Evolutionary conservation across 768 basidiomycete genomes (phyloP).

Genomic region (Zangia roseola): DNA sequence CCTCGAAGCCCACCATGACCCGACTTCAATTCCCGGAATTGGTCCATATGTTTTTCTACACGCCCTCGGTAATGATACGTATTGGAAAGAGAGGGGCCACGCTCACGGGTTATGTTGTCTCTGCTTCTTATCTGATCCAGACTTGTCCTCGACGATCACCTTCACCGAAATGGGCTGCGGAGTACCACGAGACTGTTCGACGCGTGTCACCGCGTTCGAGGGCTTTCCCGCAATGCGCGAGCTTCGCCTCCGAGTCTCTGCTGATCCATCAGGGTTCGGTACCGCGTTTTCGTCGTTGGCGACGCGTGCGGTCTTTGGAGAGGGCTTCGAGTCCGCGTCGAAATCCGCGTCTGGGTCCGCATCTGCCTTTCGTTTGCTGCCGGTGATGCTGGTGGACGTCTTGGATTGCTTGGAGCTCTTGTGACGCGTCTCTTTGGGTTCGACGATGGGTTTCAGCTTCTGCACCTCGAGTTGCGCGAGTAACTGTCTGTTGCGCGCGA

Average conservation of each 20-base stretch:
- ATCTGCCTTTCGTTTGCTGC: conserved; percentile 44
- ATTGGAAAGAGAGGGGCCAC: background rate
- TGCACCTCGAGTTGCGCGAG: conserved; percentile 42
- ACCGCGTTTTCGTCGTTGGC: conserved; percentile 19
- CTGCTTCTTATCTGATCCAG: conserved; percentile 35
- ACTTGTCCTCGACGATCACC: conserved; percentile 31
- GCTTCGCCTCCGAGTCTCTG: conserved; percentile 56
- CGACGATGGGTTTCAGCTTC: conserved; percentile 41
- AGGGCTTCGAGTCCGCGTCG: conserved; percentile 32
- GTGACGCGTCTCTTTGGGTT: conserved; percentile 43
- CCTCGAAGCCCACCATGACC: conserved; percentile 81
- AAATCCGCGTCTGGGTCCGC: conserved; percentile 21
- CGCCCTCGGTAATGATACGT: conserved; percentile 21
- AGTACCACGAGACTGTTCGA: conserved; percentile 33
- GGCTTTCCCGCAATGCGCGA: conserved; percentile 59
- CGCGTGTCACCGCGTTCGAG: conserved; percentile 46
- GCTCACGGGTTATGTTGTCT: conserved; percentile 36
- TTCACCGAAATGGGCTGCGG: conserved; percentile 41
- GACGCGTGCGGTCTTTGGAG: conserved; percentile 17
- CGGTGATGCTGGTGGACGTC: background rate
- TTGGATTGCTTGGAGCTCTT: conserved; percentile 7
- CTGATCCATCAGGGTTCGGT: background rate
- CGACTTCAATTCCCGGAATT: conserved; percentile 78
- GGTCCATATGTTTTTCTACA: conserved; percentile 72
- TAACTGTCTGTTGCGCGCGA: conserved; percentile 43